Evolutionary conservation across 1,139 yeast species (phyloP).

Genomic region (Geotrichum candidum): DNA sequence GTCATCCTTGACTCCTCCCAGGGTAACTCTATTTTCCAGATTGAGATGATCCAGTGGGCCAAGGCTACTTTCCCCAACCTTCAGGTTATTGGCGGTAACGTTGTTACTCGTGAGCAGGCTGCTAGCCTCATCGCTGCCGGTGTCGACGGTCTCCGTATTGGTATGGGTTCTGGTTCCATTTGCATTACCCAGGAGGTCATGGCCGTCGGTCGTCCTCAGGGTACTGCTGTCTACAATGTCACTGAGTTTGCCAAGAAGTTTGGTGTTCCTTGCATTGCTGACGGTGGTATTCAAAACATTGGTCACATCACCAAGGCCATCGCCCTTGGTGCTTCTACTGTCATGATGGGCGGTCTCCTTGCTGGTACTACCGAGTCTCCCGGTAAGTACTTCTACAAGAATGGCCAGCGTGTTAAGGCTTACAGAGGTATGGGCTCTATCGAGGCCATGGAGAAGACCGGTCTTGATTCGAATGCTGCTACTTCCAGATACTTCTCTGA

Average conservation of each 20-base stretch:
- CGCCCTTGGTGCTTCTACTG: slow-evolving; percentile 94
- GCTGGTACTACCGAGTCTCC: slow-evolving; percentile 99
- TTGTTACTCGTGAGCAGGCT: slow-evolving; percentile 98
- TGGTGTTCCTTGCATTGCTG: slow-evolving; percentile 97
- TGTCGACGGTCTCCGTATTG: slow-evolving; percentile 96
- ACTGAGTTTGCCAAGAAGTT: slow-evolving; percentile 81
- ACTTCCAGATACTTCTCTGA: slow-evolving; percentile 97
- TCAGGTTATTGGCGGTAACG: slow-evolving; percentile 95
- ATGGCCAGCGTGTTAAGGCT: slow-evolving; percentile 93
- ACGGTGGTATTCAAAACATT: slow-evolving; percentile 98
- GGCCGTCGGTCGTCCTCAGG: slow-evolving; percentile 99
- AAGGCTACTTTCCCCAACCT: slow-evolving; percentile 72
- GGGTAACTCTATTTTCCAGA: slow-evolving; percentile 94
- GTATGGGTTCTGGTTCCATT: slow-evolving; percentile 99
- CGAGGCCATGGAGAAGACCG: slow-evolving; percentile 97
- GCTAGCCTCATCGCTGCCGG: slow-evolving; percentile 93
- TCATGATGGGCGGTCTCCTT: slow-evolving; percentile 99
- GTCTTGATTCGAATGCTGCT: slow-evolving; percentile 85
- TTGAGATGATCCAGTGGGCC: slow-evolving; percentile 89
- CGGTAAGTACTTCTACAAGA: slow-evolving; percentile 95
- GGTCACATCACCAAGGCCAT: slow-evolving; percentile 97
- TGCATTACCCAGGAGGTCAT: slow-evolving; percentile 99
- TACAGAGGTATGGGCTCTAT: slow-evolving; percentile 99
- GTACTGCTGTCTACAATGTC: slow-evolving; percentile 88
- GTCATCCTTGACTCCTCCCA: slow-evolving; percentile 94